A percentile compares a stretch with the other conserved stretches of the same genome.
Conservation (phyloP, 805 yeast genomes). For the Saturnispora ahearnii region DNA sequence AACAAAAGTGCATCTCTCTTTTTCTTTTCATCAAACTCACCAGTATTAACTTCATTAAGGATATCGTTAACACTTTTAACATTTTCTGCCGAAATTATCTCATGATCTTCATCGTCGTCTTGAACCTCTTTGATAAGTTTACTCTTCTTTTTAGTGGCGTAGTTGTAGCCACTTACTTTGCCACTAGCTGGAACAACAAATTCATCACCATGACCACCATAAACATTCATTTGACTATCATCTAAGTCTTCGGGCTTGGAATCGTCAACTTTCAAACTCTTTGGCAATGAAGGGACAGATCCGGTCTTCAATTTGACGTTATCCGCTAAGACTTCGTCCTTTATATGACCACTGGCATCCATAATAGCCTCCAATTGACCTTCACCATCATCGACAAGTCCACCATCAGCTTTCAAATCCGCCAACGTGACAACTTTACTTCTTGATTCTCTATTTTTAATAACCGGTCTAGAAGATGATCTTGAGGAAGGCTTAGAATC, state of each 20-base stretch:
- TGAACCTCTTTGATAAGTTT: neutral
- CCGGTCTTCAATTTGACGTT: neutral
- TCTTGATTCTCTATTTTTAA: slow-evolving; percentile 32
- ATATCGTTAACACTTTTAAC: slow-evolving; percentile 25
- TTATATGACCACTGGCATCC: slow-evolving; percentile 46
- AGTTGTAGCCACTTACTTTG: slow-evolving; percentile 9
- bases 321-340: slow-evolving; percentile 34
- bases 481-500: slow-evolving; percentile 4
- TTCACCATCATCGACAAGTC: slow-evolving; percentile 49
- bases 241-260: slow-evolving; percentile 5
- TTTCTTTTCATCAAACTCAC: slow-evolving; percentile 15
- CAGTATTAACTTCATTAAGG: slow-evolving; percentile 26
- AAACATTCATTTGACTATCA: slow-evolving; percentile 14
- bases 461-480: slow-evolving; percentile 30
- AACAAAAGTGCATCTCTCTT: neutral
- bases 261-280: neutral
- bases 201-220: slow-evolving; percentile 27
- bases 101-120: slow-evolving; percentile 9
- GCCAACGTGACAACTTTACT: slow-evolving; percentile 23
- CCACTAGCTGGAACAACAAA: slow-evolving; percentile 31
- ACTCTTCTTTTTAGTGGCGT: slow-evolving; percentile 3
- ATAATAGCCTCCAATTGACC: slow-evolving; percentile 44
- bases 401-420: slow-evolving; percentile 38
- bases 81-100: slow-evolving; percentile 20
- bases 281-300: neutral